Percentiles rank a stretch among this genome's conserved stretches.
Evolutionary conservation across 2,329 filamentous ascomycete genomes (phyloP).

Genomic region (Fusarium domesticum): DNA sequence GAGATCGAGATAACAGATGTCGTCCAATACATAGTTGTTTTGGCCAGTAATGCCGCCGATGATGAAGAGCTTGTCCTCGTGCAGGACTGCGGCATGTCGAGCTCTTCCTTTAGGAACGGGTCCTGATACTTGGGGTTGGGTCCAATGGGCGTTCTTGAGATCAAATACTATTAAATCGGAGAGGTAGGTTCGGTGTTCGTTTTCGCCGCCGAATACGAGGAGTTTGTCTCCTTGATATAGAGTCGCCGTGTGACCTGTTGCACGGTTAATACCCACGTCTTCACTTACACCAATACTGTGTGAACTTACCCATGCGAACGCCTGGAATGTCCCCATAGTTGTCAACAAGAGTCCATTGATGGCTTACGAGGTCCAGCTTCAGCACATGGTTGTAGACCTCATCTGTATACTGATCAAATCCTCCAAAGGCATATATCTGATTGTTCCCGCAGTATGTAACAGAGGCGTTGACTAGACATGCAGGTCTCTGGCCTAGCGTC

Average conservation of each 20-base stretch:
- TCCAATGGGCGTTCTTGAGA: conserved; percentile 91
- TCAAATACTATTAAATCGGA: conserved; percentile 97
- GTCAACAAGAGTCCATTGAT: conserved; percentile 94
- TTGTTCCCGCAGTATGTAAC: conserved; percentile 99
- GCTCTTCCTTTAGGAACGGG: conserved; percentile 85
- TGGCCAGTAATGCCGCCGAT: conserved; percentile 93
- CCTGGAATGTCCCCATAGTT: conserved; percentile 98
- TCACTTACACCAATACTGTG: neutral
- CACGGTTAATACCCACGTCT: neutral
- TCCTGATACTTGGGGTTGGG: conserved; percentile 81
- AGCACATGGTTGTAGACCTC: conserved; percentile 99
- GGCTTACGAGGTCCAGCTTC: conserved; percentile 77
- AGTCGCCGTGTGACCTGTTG: conserved; percentile 82
- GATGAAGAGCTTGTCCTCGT: conserved; percentile 95
- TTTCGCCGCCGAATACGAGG: conserved; percentile 96
- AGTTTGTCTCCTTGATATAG: conserved; percentile 92
- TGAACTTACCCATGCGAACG: conserved; percentile 80
- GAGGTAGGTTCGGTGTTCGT: conserved; percentile 92
- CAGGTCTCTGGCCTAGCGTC: conserved; percentile 76
- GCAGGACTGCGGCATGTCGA: conserved; percentile 86
- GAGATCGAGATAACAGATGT: conserved; percentile 93
- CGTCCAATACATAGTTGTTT: conserved; percentile 87
- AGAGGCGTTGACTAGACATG: conserved; percentile 94
- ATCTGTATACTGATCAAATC: conserved; percentile 98
- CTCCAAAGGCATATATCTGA: conserved; percentile 95